Evolutionary conservation across 176 grass and related monocot genomes (phyloP), one percentile per base, ranked within the genome.

Genomic region (Juncus inflexus): DNA sequence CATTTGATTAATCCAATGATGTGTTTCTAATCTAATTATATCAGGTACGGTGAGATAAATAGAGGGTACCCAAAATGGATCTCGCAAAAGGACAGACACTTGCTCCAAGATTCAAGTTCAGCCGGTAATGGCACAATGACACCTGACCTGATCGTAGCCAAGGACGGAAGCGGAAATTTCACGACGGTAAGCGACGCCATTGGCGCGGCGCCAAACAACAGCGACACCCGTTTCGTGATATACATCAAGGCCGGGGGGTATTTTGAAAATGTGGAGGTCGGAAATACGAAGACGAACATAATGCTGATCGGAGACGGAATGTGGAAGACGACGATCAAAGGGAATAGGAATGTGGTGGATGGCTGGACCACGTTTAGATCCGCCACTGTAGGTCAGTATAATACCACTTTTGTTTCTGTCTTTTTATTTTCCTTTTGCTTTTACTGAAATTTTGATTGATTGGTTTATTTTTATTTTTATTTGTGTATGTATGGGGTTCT

Each of bases 331-430:
- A 78, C 89, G 6, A 90, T 95, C 66, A 95, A 95, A 61, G 83
- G 83, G 47, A 84, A 81, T 74, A 69, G 90, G 62, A 95, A 62
- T 69, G 80, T 90, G 42, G 80, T 87, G 49, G 90, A 95, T 61
- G 89, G 89, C 77, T 90, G n/a, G 63, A 95, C 90, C 77, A 95
- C 90, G 6, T 95, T 95, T 83, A 69, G 90, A 40, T 95, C 90
- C 8, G 90, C 90, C 3, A 95, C 90, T 28, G 57, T 95, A 58
- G 90, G 90, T 95, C 15, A 70, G 43, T 65, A 10, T 16, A 51
- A 8, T 42, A 12, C 37, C n/a, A 1, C 11, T 12, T 35, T 36
- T 49, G 7, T 3, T 3, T 56, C 52, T 15, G 40, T 15, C 15
- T 62, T 37, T 14, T 37, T 62, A 8, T 62, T 37, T 62, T 52